These are phyloP conservation scores for Trypanosomatidae sp. DNA, from an alignment of 208 protist species.

Conservation along the genomic window DNA sequence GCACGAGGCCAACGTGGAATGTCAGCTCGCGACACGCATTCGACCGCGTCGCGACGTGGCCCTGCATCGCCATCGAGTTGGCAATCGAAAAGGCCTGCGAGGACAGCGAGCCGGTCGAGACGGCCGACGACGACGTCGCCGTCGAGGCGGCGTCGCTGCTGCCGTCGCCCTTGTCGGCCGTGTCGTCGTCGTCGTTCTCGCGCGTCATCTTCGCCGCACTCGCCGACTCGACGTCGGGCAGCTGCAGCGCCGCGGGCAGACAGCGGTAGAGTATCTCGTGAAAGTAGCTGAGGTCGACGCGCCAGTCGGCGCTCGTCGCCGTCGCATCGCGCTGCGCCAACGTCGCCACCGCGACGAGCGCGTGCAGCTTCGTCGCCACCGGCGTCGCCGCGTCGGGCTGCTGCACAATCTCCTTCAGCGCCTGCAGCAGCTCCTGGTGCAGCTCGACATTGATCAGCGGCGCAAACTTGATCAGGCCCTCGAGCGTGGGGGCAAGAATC, in stretches of 20 bases:
- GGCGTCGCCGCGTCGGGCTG: conserved; percentile 48
- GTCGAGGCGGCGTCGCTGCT: conserved; percentile 42
- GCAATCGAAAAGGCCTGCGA: conserved; percentile 87
- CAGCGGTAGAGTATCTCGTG: conserved; percentile 85
- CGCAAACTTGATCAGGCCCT: conserved; percentile 86
- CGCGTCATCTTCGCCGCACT: conserved; percentile 46
- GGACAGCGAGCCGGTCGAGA: conserved; percentile 77
- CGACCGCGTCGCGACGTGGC: conserved; percentile 53
- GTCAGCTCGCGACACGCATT: conserved; percentile 82
- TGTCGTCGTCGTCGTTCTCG: conserved; percentile 11
- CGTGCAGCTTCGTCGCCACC: conserved; percentile 80
- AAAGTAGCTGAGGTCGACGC: conserved; percentile 88
- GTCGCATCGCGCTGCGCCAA: conserved; percentile 80
- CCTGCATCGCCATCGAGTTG: conserved; percentile 75
- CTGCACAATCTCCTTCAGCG: conserved; percentile 79
- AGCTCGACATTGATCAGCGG: conserved; percentile 85
- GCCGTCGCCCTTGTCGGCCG: conserved; percentile 16
- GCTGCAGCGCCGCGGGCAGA: conserved; percentile 59
- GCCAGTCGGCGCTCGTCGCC: conserved; percentile 64
- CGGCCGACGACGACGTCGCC: conserved; percentile 68
- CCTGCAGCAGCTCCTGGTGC: conserved; percentile 79
- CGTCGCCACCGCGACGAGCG: conserved; percentile 78
- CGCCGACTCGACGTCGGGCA: conserved; percentile 38
- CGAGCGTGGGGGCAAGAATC: conserved; percentile 79
- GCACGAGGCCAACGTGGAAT: conserved; percentile 75